Base-by-base conservation (phyloP, 306 rosid species). In the Rubus parviflorus region DNA sequence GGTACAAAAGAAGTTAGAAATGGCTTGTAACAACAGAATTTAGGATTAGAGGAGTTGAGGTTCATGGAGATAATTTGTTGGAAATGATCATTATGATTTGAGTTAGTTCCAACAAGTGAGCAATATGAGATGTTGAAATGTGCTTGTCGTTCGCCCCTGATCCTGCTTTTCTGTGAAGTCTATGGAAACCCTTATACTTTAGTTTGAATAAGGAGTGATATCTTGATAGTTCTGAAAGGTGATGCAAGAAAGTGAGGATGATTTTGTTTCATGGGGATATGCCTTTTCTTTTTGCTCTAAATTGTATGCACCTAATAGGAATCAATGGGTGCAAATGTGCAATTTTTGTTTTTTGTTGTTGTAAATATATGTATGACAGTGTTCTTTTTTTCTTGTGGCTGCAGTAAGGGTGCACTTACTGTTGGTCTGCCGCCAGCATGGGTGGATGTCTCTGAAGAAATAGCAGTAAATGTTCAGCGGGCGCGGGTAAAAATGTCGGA, bases 401-500 rank as follows among this genome's bases (percentile, higher is more conserved):
- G 84, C 93, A 92, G 97, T 76, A 87, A 83, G 85, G 97, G 89
- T 79, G 82, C 83, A 58, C 79, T 88, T 66, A 91, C 90, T 6
- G 90, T 96, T 73, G 99, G 98, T 77, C 87, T 95, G 64, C 97
- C 99, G 38, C 99, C 99, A 6, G 96, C 98, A 8, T 92, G 99
- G 99, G 98, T 96, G 75, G 98, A 92, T 89, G 80, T 92, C 20
- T 96, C 98, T 19, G 99, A 96, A 87, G 99, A 96, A 77, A 91
- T 96, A 91, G 86, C 97, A 35, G 86, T 86, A 69, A 82, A 89
- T 64, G 94, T 96, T 80, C 99, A 96, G 78, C 93, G 89, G 61
- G 93, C 98, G 19, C 91, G 94, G 38, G 75, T 67, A 67, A 92
- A 88, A 82, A 96, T 96, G 99, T 87, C 81, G 8, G 94, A 89